Evolutionary conservation across 2,329 filamentous ascomycete species (phyloP).

Genomic region (Aspergillus quadrilineatus): DNA sequence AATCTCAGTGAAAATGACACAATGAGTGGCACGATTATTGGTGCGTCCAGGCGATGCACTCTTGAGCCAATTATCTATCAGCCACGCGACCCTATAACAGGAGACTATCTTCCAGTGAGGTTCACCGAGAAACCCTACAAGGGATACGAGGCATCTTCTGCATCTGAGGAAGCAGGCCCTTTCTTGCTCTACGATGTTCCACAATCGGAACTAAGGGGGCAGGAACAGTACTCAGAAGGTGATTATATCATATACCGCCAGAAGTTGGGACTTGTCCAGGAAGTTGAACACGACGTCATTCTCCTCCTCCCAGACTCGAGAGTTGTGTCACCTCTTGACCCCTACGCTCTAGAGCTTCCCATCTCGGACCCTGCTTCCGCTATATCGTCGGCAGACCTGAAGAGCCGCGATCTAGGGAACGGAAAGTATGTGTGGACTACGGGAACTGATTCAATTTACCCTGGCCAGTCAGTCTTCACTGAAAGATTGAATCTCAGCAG

Average conservation of each 20-base stretch:
- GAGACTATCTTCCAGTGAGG: constrained; percentile 22
- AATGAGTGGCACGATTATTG: constrained; percentile 57
- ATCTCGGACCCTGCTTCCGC: constrained; percentile 28
- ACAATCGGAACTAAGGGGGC: constrained; percentile 45
- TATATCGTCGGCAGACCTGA: constrained; percentile 10
- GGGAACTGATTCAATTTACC: constrained; percentile 14
- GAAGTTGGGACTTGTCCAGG: constrained; percentile 57
- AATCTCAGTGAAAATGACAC: constrained; percentile 41
- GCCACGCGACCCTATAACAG: constrained; percentile 22
- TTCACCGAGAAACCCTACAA: constrained; percentile 20
- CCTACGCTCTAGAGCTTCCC: constrained; percentile 43
- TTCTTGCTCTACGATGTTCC: constrained; percentile 42
- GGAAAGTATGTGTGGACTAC: constrained; percentile 15
- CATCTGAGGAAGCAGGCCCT: constrained; percentile 7
- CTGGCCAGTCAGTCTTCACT: constrained; percentile 50
- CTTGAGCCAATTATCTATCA: constrained; percentile 36
- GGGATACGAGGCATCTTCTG: neutral
- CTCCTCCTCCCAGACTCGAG: constrained; percentile 54
- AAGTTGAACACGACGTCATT: constrained; percentile 51
- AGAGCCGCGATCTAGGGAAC: neutral
- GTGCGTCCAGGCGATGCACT: constrained; percentile 47
- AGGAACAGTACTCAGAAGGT: constrained; percentile 49
- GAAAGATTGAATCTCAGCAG: constrained; percentile 53
- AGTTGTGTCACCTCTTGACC: constrained; percentile 53
- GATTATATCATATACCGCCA: constrained; percentile 55